phyloP scores from a whole-genome alignment of 176 grass and related monocot genomes.

The Juncus inflexus region DNA sequence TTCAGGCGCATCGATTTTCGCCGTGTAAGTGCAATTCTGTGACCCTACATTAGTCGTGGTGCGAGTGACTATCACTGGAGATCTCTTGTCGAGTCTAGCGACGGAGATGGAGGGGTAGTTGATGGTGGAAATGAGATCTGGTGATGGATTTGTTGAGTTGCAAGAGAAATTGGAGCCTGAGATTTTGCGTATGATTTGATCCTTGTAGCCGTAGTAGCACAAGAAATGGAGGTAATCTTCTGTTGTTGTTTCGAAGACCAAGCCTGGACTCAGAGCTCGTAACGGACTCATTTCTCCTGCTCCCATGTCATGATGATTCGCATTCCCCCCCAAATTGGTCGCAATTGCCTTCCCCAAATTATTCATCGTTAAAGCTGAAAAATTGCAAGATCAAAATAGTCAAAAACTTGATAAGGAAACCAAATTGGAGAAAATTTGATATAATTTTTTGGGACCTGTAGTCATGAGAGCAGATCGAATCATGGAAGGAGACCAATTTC shows the following conservation, averaged over 20 bases:
- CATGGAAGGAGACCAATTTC: conserved; percentile 89
- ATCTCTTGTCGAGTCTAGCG: conserved; percentile 41
- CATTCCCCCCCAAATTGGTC: conserved; percentile 52
- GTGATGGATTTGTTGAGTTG: conserved; percentile 35
- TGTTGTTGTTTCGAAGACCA: conserved; percentile 72
- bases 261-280: conserved; percentile 76
- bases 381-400: background rate
- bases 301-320: conserved; percentile 80
- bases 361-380: conserved; percentile 52
- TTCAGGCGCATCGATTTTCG: conserved; percentile 36
- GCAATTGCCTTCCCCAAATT: conserved; percentile 59
- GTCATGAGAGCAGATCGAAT: conserved; percentile 96
- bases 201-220: conserved; percentile 91
- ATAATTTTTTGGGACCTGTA: conserved; percentile 40
- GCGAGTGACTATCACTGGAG: conserved; percentile 36
- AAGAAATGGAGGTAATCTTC: conserved; percentile 81
- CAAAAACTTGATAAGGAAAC: background rate
- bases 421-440: background rate
- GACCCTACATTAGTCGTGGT: conserved; percentile 73
- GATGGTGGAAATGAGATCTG: conserved; percentile 61
- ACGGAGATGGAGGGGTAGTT: conserved; percentile 97
- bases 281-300: conserved; percentile 91
- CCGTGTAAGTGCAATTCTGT: conserved; percentile 61
- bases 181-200: conserved; percentile 56
- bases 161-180: conserved; percentile 51